These are phyloP conservation scores for Coprinopsis cinerea DNA, from an alignment of 768 basidiomycete genomes.

Conservation along the genomic window DNA sequence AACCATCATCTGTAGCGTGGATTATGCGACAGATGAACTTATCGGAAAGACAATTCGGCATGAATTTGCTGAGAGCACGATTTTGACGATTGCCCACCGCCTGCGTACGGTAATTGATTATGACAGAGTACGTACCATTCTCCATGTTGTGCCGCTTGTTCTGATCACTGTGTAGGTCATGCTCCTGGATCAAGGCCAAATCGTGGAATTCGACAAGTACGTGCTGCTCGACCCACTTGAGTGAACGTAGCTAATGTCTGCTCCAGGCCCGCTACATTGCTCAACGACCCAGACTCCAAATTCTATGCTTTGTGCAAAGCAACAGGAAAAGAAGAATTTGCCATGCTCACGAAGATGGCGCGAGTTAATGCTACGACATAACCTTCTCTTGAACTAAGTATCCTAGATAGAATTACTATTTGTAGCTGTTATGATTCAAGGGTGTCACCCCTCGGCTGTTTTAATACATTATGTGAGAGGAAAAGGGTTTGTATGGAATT, in stretches of 20 bases:
- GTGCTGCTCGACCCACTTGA: conserved; percentile 9
- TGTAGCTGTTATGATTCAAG: not conserved
- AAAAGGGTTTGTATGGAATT: not conserved
- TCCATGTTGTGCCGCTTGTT: not conserved
- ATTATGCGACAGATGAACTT: conserved; percentile 85
- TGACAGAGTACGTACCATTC: conserved; percentile 51
- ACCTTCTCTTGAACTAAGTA: no score
- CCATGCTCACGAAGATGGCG: conserved; percentile 64
- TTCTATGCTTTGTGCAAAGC: conserved; percentile 70
- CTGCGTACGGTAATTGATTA: conserved; percentile 79
- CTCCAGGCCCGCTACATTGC: conserved; percentile 44
- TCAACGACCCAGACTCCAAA: conserved; percentile 50
- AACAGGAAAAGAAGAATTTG: conserved; percentile 67
- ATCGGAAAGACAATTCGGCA: conserved; percentile 77
- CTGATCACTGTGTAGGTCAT: conserved; percentile 44
- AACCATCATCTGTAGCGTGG: conserved; percentile 42
- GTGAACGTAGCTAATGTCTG: not conserved
- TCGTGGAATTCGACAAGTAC: conserved; percentile 67
- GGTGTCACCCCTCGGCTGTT: not conserved
- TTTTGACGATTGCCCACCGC: conserved; percentile 81
- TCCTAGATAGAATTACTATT: not conserved
- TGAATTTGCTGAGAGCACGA: conserved; percentile 77
- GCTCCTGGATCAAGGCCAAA: conserved; percentile 72
- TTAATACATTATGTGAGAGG: not conserved
- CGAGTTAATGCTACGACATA: conserved; percentile 22